These are phyloP conservation scores for Aspergillus taichungensis DNA, from an alignment of 495 filamentous ascomycete species.

Conservation along the genomic window DNA sequence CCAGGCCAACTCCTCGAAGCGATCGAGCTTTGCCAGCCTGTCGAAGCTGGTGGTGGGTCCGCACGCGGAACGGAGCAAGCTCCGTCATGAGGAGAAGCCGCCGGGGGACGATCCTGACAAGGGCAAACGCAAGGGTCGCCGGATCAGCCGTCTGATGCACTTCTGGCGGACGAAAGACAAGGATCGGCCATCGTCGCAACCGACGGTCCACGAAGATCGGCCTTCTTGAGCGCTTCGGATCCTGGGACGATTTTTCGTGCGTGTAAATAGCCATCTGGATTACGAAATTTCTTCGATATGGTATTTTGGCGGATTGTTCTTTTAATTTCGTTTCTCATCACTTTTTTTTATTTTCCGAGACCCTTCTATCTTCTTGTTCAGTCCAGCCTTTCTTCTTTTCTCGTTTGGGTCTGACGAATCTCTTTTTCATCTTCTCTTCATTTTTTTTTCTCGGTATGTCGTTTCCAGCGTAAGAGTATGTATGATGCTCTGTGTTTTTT, in stretches of 20 bases:
- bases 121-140: constrained; percentile 61
- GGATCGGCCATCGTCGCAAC: constrained; percentile 17
- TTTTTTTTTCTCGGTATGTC: constrained; percentile 18
- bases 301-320: constrained; percentile 11
- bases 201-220: constrained; percentile 16
- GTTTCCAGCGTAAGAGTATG: constrained; percentile 25
- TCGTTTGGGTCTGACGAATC: no score
- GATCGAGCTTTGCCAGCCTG: constrained; percentile 76
- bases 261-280: constrained; percentile 19
- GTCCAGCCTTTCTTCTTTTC: no score
- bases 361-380: no score
- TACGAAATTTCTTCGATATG: constrained; percentile 16
- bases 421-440: constrained; percentile 11
- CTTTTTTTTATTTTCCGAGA: constrained; percentile 7
- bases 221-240: constrained; percentile 12
- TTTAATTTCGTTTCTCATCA: constrained; percentile 2
- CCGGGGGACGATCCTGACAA: constrained; percentile 47
- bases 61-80: constrained; percentile 70
- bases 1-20: constrained; percentile 44
- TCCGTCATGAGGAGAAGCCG: constrained; percentile 64
- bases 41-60: constrained; percentile 74
- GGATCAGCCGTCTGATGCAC: constrained; percentile 72
- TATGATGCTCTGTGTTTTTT: constrained; percentile 20
- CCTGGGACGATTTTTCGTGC: constrained; percentile 8
- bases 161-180: constrained; percentile 67